These are phyloP conservation scores for Venturia oleaginea DNA, from an alignment of 2,329 filamentous ascomycete species.

Conservation along the genomic window DNA sequence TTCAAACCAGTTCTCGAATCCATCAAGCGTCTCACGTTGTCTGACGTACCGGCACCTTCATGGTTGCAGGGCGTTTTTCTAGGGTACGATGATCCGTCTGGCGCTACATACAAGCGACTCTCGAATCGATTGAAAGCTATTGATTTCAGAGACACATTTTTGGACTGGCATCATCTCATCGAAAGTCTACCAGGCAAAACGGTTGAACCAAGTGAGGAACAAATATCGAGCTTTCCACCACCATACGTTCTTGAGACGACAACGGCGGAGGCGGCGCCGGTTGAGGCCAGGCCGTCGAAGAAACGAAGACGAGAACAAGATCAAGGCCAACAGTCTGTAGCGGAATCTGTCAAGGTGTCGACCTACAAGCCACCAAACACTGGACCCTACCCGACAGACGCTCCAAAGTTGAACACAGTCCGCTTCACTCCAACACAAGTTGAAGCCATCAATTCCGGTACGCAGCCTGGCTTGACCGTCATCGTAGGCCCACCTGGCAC, in stretches of 20 bases:
- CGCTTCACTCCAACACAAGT: constrained; percentile 88
- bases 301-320: constrained; percentile 74
- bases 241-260: constrained; percentile 70
- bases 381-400: constrained; percentile 81
- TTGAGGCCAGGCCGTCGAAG: constrained; percentile 56
- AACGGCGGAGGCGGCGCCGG: constrained; percentile 27
- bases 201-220: constrained; percentile 67
- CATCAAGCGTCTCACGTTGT: constrained; percentile 75
- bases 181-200: constrained; percentile 83
- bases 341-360: constrained; percentile 68
- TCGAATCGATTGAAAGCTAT: constrained; percentile 67
- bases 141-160: constrained; percentile 88
- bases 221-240: constrained; percentile 66
- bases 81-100: constrained; percentile 89
- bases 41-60: constrained; percentile 73
- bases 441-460: constrained; percentile 86
- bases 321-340: constrained; percentile 54
- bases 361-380: constrained; percentile 85
- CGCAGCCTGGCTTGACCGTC: constrained; percentile 86
- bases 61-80: constrained; percentile 97
- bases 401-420: constrained; percentile 69
- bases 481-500: constrained; percentile 94
- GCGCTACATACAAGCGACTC: constrained; percentile 77
- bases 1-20: constrained; percentile 91
- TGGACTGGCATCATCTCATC: constrained; percentile 89